Conservation (phyloP, 2,329 filamentous ascomycete species). For the Helminthosporium solani region DNA sequence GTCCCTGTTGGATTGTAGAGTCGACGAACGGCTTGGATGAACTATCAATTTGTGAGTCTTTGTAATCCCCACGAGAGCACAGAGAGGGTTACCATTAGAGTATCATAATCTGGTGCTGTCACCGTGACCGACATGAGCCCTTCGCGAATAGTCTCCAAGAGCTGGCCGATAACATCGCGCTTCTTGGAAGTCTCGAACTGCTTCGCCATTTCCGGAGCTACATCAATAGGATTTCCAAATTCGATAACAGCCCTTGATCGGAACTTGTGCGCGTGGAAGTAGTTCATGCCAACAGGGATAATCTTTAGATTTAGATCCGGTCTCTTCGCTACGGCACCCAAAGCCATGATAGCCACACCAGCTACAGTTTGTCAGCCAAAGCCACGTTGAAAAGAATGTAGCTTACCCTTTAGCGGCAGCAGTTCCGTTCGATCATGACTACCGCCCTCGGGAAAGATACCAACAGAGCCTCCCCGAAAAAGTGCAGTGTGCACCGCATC, state of each 20-base stretch:
- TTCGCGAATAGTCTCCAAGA: conserved; percentile 85
- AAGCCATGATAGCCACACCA: conserved; percentile 95
- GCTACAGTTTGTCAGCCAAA: conserved; percentile 51
- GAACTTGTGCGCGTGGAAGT: conserved; percentile 99
- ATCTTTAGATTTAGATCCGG: conserved; percentile 90
- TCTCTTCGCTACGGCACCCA: conserved; percentile 81
- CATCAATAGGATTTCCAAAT: conserved; percentile 85
- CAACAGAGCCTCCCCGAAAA: conserved; percentile 80
- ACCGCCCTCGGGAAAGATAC: conserved; percentile 95
- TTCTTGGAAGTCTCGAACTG: conserved; percentile 65
- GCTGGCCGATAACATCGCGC: conserved; percentile 79
- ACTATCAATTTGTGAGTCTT: conserved; percentile 46
- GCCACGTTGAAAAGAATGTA: not conserved
- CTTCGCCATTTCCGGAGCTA: conserved; percentile 77
- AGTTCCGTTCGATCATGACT: conserved; percentile 93
- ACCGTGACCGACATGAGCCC: conserved; percentile 86
- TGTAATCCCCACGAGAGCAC: not conserved
- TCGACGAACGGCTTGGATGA: conserved; percentile 89
- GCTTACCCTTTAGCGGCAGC: conserved; percentile 70
- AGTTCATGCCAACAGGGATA: conserved; percentile 98
- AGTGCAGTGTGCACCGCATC: conserved; percentile 87
- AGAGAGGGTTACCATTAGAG: conserved; percentile 66
- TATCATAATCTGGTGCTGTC: conserved; percentile 91
- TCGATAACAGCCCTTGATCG: conserved; percentile 93
- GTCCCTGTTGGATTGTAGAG: conserved; percentile 94